Evolutionary conservation across 2,329 filamentous ascomycete genomes (phyloP), one percentile per base, ranked within the genome.

Genomic region (Ilyonectria robusta): DNA sequence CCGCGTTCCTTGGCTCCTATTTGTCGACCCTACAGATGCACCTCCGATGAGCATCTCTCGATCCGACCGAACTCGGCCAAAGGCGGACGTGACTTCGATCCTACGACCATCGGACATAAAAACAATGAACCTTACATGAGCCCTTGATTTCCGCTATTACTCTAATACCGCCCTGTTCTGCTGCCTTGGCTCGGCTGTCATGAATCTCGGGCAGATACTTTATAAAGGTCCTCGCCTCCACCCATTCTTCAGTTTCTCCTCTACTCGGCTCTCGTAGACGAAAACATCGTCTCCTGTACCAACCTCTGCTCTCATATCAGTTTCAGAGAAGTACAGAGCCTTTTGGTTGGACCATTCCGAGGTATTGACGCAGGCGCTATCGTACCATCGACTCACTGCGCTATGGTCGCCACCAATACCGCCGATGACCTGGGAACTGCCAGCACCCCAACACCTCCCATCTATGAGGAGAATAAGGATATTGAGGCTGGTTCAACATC

Each of bases 401-500:
- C 31, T 13, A 75, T 75, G 72, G 37, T 42, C 9, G 59, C 50
- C 13, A 42, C 35, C 29, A 61, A 60, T 15, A 50, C 48, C 19
- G 62, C 70, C 15, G 63, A 71, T n/a, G 66, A 63, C 46, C 62
- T 65, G 13, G 70, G 47, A 9, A 53, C 59, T 10, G 60, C 53
- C 6, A 64, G 37, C 13, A 70, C 67, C 26, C 40, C 62, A 11
- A 50, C 55, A 13, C 59, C 63, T 17, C 40, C 42, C 8, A 15
- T 56, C 7, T 62, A 69, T 6, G 37, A 61, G 17, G 26, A 65
- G 8, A 68, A 67, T 11, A 59, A 57, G 13, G 72, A 76, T n/a
- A 23, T 74, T 3, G 74, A 76, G 31, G 62, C 68, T 8, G 74
- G 65, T 19, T 71, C 68, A 13, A 64, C 65, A n/a, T 74, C 74